Base-by-base conservation (phyloP, 306 rosid genomes). In the Rosa persica region DNA sequence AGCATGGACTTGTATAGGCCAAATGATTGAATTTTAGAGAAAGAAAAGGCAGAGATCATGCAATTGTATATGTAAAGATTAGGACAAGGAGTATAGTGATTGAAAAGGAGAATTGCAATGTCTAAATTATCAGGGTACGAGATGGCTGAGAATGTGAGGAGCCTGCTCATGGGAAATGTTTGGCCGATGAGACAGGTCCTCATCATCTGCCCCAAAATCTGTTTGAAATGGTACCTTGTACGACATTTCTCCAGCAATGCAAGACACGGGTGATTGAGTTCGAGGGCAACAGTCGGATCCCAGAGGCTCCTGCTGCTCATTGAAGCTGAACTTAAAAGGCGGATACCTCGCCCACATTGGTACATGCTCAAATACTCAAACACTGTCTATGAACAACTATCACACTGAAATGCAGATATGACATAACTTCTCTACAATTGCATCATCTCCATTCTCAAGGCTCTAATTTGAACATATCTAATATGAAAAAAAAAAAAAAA, bases 151-250 rank as follows among this genome's bases (percentile, higher is more conserved):
- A 87, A 89, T n/a, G 84, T 76, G 10, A 89, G 85, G 71, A 87
- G 88, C 79, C 93, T 83, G 85, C 93, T 89, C 93, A 89, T 85
- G 3, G 90, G 90, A 85, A 89, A 89, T 48, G 90, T 89, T 74
- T 72, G 83, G n/a, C 90, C 86, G 22, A 85, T 73, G 39, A 87
- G 86, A 76, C 81, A 72, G 73, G 51, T 60, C 67, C 89, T 89
- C 89, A 89, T 89, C 68, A 83, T 82, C 55, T 87, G 85, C 11
- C 86, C 90, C 61, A 87, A 66, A 49, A 89, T 85, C 83, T 89
- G 89, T 65, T 84, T 83, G 81, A 87, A 89, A 79, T 87, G 90
- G 58, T 78, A n/a, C 76, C 89, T 87, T 43, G 88, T 67, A 30
- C 81, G 57, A 83, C 89, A 89, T 68, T 82, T 83, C 79, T 89